A percentile compares a stretch with the other conserved stretches of the same genome.
These are phyloP conservation scores for Glonium stellatum DNA, from an alignment of 495 filamentous ascomycete species.

Conservation along the genomic window DNA sequence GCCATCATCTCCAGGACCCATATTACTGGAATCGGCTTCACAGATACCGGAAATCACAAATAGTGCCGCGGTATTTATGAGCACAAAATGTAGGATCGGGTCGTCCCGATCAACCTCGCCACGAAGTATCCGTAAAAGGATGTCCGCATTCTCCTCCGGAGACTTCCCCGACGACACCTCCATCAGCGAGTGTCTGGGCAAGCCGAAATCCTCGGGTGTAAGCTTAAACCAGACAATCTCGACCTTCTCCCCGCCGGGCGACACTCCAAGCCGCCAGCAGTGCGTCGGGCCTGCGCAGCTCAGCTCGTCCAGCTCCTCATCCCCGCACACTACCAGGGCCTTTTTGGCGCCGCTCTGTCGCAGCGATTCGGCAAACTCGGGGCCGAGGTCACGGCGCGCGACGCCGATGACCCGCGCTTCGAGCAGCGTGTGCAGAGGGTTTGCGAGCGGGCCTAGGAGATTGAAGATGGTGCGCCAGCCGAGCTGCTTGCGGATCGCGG, in stretches of 20 bases:
- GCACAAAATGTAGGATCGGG: constrained; percentile 85
- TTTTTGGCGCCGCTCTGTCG: constrained; percentile 68
- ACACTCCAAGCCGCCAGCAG: constrained; percentile 73
- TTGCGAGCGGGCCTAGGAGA: constrained; percentile 79
- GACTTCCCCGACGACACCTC: constrained; percentile 77
- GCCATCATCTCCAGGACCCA: constrained; percentile 68
- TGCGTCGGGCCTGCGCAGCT: constrained; percentile 77
- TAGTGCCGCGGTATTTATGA: constrained; percentile 86
- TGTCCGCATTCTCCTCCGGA: constrained; percentile 78
- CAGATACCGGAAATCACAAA: constrained; percentile 80
- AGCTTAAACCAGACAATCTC: constrained; percentile 68
- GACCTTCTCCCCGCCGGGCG: constrained; percentile 45
- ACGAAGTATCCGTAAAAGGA: constrained; percentile 67
- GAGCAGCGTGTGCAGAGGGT: constrained; percentile 68
- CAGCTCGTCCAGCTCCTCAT: constrained; percentile 92
- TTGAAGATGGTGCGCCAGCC: constrained; percentile 72
- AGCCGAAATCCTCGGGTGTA: constrained; percentile 74
- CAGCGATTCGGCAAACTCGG: constrained; percentile 80
- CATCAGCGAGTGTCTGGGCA: constrained; percentile 63
- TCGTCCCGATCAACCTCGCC: constrained; percentile 65
- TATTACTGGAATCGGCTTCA: constrained; percentile 67
- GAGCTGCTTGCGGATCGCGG: constrained; percentile 70
- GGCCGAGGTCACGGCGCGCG: constrained; percentile 75
- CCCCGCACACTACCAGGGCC: constrained; percentile 86
- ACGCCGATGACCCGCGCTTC: constrained; percentile 91